phyloP scores from a whole-genome alignment of 169 alveolate genomes.

The Cryptosporidium baileyi region DNA sequence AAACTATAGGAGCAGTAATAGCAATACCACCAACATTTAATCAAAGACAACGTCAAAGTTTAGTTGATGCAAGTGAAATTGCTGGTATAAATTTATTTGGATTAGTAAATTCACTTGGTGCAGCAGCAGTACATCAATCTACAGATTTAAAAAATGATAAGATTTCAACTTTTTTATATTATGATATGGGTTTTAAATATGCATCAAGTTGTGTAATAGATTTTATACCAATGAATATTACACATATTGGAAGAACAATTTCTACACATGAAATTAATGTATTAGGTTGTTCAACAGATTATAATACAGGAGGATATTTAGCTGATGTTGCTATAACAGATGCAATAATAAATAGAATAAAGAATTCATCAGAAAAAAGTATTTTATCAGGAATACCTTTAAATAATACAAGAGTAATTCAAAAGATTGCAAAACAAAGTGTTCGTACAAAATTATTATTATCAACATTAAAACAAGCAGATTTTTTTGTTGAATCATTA shows the following conservation, averaged over 20 bases:
- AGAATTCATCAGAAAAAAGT: constrained; percentile 9
- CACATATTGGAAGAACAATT: constrained; percentile 47
- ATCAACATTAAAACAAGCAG: constrained; percentile 56
- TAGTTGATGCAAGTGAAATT: constrained; percentile 75
- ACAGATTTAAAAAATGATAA: constrained; percentile 70
- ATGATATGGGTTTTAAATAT: constrained; percentile 66
- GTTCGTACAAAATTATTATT: constrained; percentile 50
- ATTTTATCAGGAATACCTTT: constrained; percentile 33
- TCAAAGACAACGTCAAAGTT: constrained; percentile 63
- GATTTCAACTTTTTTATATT: constrained; percentile 37
- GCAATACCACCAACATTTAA: constrained; percentile 77
- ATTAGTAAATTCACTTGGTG: constrained; percentile 74
- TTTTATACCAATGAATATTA: constrained; percentile 20
- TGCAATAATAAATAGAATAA: constrained; percentile 12
- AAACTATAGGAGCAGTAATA: constrained; percentile 75
- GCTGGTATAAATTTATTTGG: constrained; percentile 75
- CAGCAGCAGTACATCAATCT: constrained; percentile 77
- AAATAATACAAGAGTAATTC: constrained; percentile 35
- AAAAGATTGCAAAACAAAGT: constrained; percentile 55
- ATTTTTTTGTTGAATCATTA: constrained; percentile 50
- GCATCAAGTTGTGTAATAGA: constrained; percentile 58
- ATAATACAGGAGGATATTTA: constrained; percentile 40
- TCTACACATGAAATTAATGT: constrained; percentile 39
- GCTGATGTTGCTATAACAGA: constrained; percentile 44
- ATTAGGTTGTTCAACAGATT: constrained; percentile 40